These are phyloP conservation scores for Nyctanthes arbortristis DNA, from an alignment of 257 asterid genomes.

Conservation along the genomic window DNA sequence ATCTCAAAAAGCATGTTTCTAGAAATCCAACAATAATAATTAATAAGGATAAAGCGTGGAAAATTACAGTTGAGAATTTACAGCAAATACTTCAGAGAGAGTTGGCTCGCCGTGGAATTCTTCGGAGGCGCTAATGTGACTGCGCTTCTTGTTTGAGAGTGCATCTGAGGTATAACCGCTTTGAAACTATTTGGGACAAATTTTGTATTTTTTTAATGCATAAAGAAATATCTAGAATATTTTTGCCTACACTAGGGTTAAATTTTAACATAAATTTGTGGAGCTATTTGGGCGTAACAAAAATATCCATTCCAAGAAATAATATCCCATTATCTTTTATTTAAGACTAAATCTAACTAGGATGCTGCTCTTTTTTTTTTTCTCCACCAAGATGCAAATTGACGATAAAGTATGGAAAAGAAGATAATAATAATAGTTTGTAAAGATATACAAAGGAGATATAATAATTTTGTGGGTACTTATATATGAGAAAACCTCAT, in stretches of 20 bases:
- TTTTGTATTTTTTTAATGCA: neutral
- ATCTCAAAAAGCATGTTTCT: slow-evolving; percentile 3
- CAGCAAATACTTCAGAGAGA: slow-evolving; percentile 2
- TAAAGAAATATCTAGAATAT: neutral
- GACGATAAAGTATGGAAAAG: too few relatives aligned
- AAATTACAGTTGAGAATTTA: slow-evolving; percentile 22
- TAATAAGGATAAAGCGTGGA: neutral
- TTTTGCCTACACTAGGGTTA: neutral
- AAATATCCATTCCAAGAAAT: too few relatives aligned
- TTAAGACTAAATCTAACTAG: too few relatives aligned
- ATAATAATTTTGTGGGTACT: too few relatives aligned
- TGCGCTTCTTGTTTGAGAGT: slow-evolving; percentile 13
- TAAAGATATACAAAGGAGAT: too few relatives aligned
- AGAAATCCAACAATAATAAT: slow-evolving; percentile 7
- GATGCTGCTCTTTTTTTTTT: too few relatives aligned
- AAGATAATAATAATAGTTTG: too few relatives aligned
- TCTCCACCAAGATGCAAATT: too few relatives aligned
- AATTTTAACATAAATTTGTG: too few relatives aligned
- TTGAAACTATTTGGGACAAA: neutral
- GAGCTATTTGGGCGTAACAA: too few relatives aligned
- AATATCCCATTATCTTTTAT: too few relatives aligned
- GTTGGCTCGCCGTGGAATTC: slow-evolving; percentile 22
- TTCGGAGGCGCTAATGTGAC: slow-evolving; percentile 27
- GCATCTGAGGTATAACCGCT: slow-evolving; percentile 32
- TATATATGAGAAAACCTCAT: too few relatives aligned